phyloP scores from a whole-genome alignment of 768 basidiomycete genomes.

The Daedaleopsis sinensis region DNA sequence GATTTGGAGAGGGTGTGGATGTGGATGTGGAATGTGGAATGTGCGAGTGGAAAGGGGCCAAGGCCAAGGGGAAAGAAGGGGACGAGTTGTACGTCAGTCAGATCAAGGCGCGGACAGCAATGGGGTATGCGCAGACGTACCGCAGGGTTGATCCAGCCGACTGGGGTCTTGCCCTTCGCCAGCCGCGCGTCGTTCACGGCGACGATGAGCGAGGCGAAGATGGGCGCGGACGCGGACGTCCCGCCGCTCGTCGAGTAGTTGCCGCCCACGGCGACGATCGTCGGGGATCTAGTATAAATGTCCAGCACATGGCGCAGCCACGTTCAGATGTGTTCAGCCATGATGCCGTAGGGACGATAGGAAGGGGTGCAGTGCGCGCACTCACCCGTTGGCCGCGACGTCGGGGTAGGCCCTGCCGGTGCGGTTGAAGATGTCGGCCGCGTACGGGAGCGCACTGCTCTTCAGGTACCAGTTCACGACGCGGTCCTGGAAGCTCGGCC shows the following conservation, averaged over 20 bases:
- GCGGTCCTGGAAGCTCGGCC: constrained; percentile 38
- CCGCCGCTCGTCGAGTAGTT: constrained; percentile 7
- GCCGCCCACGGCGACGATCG: constrained; percentile 26
- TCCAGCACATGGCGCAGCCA: background rate
- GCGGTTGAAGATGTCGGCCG: constrained; percentile 34
- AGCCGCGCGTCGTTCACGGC: constrained; percentile 40
- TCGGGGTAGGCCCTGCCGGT: constrained; percentile 35
- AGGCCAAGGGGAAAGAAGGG: background rate
- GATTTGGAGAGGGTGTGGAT: too few species aligned
- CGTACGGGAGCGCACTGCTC: constrained; percentile 35
- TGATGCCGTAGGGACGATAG: background rate
- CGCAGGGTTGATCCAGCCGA: constrained; percentile 61
- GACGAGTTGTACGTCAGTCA: background rate
- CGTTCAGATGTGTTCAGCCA: constrained; percentile 21
- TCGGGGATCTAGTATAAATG: constrained; percentile 27
- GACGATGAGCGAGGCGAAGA: constrained; percentile 35
- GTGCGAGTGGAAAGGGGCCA: background rate
- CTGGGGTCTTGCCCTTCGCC: constrained; percentile 32
- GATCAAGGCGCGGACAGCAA: background rate
- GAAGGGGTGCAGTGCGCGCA: constrained; percentile 5
- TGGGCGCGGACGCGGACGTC: constrained; percentile 37
- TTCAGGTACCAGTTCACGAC: constrained; percentile 32
- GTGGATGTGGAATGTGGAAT: background rate
- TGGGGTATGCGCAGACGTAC: constrained; percentile 35
- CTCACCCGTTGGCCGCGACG: constrained; percentile 36